Percentiles rank a stretch among this genome's conserved stretches.
Conservation (phyloP, 2,329 filamentous ascomycete species). For the Clarireedia homoeocarpa region DNA sequence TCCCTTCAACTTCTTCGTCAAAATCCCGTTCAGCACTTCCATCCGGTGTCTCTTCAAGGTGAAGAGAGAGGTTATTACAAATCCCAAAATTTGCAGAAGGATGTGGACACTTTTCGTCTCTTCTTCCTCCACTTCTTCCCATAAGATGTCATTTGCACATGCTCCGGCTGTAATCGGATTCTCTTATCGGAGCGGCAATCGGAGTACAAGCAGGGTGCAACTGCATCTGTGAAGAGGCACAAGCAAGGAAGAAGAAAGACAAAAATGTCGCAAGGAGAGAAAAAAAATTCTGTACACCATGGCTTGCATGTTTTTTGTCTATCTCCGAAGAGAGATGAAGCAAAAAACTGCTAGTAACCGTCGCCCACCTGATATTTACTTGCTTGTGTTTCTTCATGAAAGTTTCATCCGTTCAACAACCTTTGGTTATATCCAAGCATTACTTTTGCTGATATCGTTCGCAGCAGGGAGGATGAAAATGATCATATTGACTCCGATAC, state of each 20-base stretch:
- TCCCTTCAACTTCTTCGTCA: slow-evolving; percentile 1
- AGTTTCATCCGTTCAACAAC: neutral
- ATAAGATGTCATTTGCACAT: slow-evolving; percentile 5
- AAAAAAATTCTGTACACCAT: neutral
- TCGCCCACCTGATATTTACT: neutral
- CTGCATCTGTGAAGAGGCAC: slow-evolving; percentile 1
- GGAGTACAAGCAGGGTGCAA: slow-evolving; percentile 10
- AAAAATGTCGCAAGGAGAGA: neutral
- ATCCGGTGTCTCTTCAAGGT: neutral
- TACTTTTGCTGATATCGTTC: slow-evolving; percentile 23
- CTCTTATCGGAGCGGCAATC: slow-evolving; percentile 26
- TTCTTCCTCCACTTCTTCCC: slow-evolving; percentile 1
- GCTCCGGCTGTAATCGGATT: slow-evolving; percentile 15
- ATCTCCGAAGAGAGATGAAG: neutral
- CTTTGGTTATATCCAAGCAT: slow-evolving; percentile 13
- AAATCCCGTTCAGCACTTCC: neutral
- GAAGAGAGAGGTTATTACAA: neutral
- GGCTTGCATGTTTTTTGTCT: neutral
- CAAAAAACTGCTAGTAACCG: neutral
- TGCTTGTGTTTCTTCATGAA: neutral
- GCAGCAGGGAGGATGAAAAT: slow-evolving; percentile 51
- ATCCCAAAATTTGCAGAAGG: neutral
- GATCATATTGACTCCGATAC: slow-evolving; percentile 79
- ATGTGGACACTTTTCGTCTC: neutral
- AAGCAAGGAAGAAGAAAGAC: neutral